A percentile compares a stretch with the other conserved stretches of the same genome.
Evolutionary conservation across 2,329 filamentous ascomycete species (phyloP).

Genomic region (Nigrograna mackinnonii): DNA sequence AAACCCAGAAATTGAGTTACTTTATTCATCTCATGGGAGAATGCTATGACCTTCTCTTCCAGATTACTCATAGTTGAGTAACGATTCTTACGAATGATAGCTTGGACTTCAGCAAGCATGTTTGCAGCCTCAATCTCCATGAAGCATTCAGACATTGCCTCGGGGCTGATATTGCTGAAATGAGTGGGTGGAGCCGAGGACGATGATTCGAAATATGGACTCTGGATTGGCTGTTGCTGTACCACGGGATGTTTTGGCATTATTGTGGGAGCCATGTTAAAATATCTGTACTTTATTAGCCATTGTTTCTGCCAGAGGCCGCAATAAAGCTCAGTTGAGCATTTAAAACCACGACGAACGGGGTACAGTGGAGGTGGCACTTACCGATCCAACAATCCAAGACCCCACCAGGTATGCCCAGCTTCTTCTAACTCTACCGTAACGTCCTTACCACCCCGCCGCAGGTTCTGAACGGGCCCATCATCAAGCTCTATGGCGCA

Average conservation of each 20-base stretch:
- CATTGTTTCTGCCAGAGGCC: too few species aligned
- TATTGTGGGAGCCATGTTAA: conserved; percentile 16
- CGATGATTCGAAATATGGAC: not conserved
- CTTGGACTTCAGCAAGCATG: conserved; percentile 12
- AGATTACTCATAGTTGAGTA: conserved; percentile 1
- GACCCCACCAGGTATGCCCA: conserved; percentile 9
- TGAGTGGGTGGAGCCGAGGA: not conserved
- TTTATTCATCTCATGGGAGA: not conserved
- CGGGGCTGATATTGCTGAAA: conserved; percentile 4
- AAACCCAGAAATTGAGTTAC: not conserved
- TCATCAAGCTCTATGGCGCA: conserved; percentile 13
- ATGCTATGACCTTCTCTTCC: not conserved
- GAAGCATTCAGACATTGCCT: conserved; percentile 2
- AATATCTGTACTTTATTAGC: conserved; percentile 10
- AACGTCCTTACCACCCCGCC: conserved; percentile 5
- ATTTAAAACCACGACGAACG: not conserved
- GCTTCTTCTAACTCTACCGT: conserved; percentile 9
- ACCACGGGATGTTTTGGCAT: conserved; percentile 12
- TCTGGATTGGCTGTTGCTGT: not conserved
- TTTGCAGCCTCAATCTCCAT: conserved; percentile 13
- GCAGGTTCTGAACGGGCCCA: conserved; percentile 3
- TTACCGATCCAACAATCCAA: conserved; percentile 11
- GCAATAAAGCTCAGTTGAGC: too few species aligned
- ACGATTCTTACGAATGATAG: conserved; percentile 12
- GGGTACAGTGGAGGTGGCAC: not conserved